phyloP scores from a whole-genome alignment of 257 asterid genomes.

The Paulownia fortunei region DNA sequence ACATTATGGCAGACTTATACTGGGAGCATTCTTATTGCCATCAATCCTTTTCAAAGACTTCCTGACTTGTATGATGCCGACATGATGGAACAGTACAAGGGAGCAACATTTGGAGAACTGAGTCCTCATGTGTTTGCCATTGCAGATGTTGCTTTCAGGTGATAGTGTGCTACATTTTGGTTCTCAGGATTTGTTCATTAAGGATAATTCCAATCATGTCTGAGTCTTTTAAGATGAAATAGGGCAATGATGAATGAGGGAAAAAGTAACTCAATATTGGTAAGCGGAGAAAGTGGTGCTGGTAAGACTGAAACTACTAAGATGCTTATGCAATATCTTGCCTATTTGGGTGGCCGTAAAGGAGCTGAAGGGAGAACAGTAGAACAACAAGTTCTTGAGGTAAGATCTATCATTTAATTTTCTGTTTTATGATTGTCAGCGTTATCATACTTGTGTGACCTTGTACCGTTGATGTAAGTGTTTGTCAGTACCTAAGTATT shows the following conservation, averaged over 20 bases:
- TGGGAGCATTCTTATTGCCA: constrained; percentile 91
- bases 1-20: constrained; percentile 81
- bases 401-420: constrained; percentile 32
- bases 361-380: constrained; percentile 84
- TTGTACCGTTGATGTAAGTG: not conserved
- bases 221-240: constrained; percentile 43
- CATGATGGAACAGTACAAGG: constrained; percentile 79
- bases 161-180: constrained; percentile 22
- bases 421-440: constrained; percentile 18
- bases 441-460: not conserved
- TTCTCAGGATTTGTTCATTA: constrained; percentile 23
- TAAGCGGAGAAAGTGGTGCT: constrained; percentile 95
- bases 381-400: constrained; percentile 94
- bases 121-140: constrained; percentile 88
- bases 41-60: constrained; percentile 92
- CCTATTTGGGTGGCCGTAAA: constrained; percentile 88
- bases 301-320: constrained; percentile 94
- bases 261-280: constrained; percentile 78
- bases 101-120: constrained; percentile 71
- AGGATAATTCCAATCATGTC: constrained; percentile 32
- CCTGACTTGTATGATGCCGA: constrained; percentile 71
- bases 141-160: constrained; percentile 86
- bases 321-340: constrained; percentile 95
- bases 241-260: constrained; percentile 89
- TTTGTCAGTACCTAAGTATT: not conserved